phyloP scores from a whole-genome alignment of 176 grass and related monocot genomes.

The Paspalum notatum region DNA sequence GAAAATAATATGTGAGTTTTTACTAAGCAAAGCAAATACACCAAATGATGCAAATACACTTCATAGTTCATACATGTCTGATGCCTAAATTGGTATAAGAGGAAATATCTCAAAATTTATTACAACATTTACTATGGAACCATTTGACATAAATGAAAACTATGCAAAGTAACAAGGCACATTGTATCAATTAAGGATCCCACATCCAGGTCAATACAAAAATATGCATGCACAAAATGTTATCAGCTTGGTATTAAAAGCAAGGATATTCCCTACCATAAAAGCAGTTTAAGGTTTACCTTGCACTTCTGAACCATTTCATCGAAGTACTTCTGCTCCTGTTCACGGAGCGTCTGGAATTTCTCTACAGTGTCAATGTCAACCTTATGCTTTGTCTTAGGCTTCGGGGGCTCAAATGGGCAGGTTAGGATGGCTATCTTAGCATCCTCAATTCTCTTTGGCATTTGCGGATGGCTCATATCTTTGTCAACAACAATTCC shows the following conservation, averaged over 20 bases:
- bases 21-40: not conserved
- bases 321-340: conserved; percentile 94
- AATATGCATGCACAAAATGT: not conserved
- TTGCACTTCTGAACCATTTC: conserved; percentile 99
- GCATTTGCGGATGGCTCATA: conserved; percentile 99
- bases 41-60: not conserved
- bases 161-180: not conserved
- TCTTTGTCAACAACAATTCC: conserved; percentile 97
- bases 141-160: not conserved
- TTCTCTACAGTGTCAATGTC: conserved; percentile 98
- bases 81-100: not conserved
- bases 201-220: conserved; percentile 7
- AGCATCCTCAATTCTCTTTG: conserved; percentile 92
- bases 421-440: conserved; percentile 96
- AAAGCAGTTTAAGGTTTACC: conserved; percentile 33
- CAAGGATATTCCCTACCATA: not conserved
- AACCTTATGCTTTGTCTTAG: conserved; percentile 99
- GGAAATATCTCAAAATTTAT: not conserved
- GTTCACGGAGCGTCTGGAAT: conserved; percentile 73
- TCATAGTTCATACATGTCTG: not conserved
- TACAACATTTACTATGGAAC: not conserved
- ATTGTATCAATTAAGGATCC: not conserved
- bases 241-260: not conserved
- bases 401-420: conserved; percentile 98
- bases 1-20: not conserved